Conservation (phyloP, 805 yeast genomes). For the Starmerella bombicola region DNA sequence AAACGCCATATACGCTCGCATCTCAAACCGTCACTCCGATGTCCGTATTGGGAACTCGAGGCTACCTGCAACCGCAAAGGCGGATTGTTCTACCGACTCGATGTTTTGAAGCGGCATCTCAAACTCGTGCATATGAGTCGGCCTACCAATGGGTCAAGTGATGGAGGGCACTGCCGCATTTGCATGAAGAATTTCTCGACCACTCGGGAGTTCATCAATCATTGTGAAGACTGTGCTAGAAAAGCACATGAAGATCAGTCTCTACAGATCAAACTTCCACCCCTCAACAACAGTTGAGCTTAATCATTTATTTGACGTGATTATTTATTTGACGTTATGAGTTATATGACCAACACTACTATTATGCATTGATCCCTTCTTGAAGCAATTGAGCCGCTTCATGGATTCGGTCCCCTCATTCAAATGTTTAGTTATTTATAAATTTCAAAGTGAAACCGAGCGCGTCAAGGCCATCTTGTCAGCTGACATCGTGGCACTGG, state of each 20-base stretch:
- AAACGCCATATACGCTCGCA: conserved; percentile 58
- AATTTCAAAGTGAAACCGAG: too few relatives aligned
- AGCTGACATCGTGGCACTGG: too few relatives aligned
- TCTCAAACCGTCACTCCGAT: conserved; percentile 49
- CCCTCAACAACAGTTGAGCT: too few relatives aligned
- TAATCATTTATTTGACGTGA: too few relatives aligned
- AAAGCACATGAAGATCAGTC: conserved; percentile 2
- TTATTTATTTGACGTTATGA: too few relatives aligned
- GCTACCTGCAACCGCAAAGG: conserved; percentile 66
- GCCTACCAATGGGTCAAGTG: conserved; percentile 31
- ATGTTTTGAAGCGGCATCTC: conserved; percentile 62
- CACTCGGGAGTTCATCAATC: conserved; percentile 49
- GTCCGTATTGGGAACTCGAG: conserved; percentile 61
- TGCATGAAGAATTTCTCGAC: conserved; percentile 47
- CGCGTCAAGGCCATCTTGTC: too few relatives aligned
- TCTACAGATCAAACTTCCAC: too few relatives aligned
- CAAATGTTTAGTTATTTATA: too few relatives aligned
- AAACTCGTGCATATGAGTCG: conserved; percentile 54
- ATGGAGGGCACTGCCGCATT: conserved; percentile 55
- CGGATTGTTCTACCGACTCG: conserved; percentile 61
- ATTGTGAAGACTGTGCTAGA: conserved; percentile 51
- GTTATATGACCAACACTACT: too few relatives aligned
- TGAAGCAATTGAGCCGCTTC: too few relatives aligned
- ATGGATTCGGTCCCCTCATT: too few relatives aligned
- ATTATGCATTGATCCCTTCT: too few relatives aligned